Conservation (phyloP, 2,329 filamentous ascomycete species). For the Phaeoacremonium minimum region DNA sequence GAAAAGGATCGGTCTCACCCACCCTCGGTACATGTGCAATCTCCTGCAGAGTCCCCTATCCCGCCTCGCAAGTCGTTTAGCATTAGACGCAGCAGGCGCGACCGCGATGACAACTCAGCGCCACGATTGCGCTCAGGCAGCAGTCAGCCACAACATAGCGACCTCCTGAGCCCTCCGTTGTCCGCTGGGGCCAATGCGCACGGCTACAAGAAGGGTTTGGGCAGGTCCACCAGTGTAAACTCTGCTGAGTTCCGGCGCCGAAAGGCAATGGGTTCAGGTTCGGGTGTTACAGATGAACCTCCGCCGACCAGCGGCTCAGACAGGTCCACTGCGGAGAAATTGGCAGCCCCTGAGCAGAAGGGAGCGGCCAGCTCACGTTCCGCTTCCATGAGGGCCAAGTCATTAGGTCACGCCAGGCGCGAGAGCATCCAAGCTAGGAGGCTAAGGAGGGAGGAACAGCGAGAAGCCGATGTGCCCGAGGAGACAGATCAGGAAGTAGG, state of each 20-base stretch:
- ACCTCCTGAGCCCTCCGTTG: constrained; percentile 70
- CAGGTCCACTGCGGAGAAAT: constrained; percentile 56
- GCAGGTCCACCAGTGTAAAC: constrained; percentile 87
- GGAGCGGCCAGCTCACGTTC: constrained; percentile 49
- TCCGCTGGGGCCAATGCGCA: constrained; percentile 53
- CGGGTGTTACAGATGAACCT: constrained; percentile 53
- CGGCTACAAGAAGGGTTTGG: constrained; percentile 65
- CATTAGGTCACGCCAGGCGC: constrained; percentile 79
- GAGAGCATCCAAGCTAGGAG: constrained; percentile 91
- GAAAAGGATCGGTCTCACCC: constrained; percentile 66
- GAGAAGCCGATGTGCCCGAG: constrained; percentile 48
- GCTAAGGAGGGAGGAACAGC: constrained; percentile 61
- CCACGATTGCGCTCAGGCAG: constrained; percentile 49
- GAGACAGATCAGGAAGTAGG: constrained; percentile 81
- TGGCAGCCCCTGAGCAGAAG: constrained; percentile 42
- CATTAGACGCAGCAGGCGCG: constrained; percentile 58
- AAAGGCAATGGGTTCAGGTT: constrained; percentile 32
- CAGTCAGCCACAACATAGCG: constrained; percentile 69
- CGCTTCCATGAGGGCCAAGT: constrained; percentile 73
- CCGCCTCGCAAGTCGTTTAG: constrained; percentile 84
- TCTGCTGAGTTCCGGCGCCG: constrained; percentile 76
- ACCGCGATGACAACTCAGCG: constrained; percentile 44
- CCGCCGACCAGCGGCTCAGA: constrained; percentile 77
- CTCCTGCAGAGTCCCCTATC: constrained; percentile 60
- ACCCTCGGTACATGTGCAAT: constrained; percentile 72